Conservation (phyloP, 2,329 filamentous ascomycete genomes). For the Exophiala bonariae region DNA sequence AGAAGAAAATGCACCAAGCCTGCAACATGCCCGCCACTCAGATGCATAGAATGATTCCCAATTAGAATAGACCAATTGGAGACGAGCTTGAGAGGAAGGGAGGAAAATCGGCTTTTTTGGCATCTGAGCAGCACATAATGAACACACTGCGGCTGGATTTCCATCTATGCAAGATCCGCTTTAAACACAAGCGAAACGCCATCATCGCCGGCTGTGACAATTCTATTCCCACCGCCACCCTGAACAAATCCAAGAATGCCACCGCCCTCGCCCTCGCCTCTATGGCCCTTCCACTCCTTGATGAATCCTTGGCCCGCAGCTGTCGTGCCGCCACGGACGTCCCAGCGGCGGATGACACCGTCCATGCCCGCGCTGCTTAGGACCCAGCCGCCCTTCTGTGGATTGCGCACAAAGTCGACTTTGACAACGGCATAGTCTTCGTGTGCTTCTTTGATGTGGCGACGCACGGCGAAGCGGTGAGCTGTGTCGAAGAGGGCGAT, state of each 20-base stretch:
- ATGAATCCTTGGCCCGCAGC: conserved; percentile 67
- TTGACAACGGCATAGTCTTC: conserved; percentile 90
- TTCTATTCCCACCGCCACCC: conserved; percentile 57
- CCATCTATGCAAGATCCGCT: conserved; percentile 19
- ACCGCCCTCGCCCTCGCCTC: conserved; percentile 80
- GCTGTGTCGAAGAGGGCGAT: conserved; percentile 86
- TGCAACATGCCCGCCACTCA: too few species aligned
- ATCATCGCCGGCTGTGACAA: conserved; percentile 92
- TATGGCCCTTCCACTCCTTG: conserved; percentile 87
- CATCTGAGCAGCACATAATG: too few species aligned
- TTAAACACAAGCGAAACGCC: conserved; percentile 46
- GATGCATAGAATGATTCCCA: too few species aligned
- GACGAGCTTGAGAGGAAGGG: too few species aligned
- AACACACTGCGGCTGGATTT: background rate
- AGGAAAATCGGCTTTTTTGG: too few species aligned
- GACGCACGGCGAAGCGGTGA: conserved; percentile 81
- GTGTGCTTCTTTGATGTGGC: conserved; percentile 79
- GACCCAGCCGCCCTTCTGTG: conserved; percentile 58
- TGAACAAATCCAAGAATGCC: conserved; percentile 92
- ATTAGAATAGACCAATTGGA: too few species aligned
- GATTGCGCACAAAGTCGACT: conserved; percentile 68
- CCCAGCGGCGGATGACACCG: conserved; percentile 87
- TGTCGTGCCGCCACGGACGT: conserved; percentile 68
- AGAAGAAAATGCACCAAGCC: too few species aligned
- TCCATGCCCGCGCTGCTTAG: conserved; percentile 91